phyloP scores from a whole-genome alignment of 2,329 filamentous ascomycete species.

The Exserohilum turcica region DNA sequence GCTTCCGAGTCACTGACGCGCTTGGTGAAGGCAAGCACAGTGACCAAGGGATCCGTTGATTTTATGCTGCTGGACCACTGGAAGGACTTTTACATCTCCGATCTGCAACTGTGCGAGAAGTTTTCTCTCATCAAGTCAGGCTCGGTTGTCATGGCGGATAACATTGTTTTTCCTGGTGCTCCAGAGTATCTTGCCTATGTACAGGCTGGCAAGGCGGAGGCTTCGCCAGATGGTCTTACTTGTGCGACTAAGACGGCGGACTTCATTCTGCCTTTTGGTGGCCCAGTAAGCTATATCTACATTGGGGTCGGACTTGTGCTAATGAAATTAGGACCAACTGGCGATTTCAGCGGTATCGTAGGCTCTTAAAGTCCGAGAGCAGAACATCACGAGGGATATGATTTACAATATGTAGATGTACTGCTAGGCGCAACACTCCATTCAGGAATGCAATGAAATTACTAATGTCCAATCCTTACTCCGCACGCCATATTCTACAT shows the following conservation, averaged over 20 bases:
- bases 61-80: slow-evolving; percentile 1
- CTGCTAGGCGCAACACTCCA: neutral
- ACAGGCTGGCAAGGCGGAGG: neutral
- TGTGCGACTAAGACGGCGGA: neutral
- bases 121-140: neutral
- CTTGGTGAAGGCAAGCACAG: neutral
- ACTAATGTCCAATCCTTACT: no score
- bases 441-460: no score
- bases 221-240: neutral
- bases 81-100: slow-evolving; percentile 4
- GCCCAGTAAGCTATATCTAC: neutral
- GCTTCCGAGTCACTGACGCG: neutral
- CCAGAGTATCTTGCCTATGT: slow-evolving; percentile 2
- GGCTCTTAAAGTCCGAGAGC: neutral
- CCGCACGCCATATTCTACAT: no score
- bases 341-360: neutral
- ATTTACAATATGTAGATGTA: no score
- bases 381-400: neutral
- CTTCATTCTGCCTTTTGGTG: slow-evolving; percentile 1
- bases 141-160: neutral
- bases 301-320: neutral
- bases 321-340: neutral
- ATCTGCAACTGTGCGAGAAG: neutral
- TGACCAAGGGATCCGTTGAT: neutral
- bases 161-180: neutral